Conservation (phyloP, 2,329 filamentous ascomycete genomes). For the Neospermospora avenae region DNA sequence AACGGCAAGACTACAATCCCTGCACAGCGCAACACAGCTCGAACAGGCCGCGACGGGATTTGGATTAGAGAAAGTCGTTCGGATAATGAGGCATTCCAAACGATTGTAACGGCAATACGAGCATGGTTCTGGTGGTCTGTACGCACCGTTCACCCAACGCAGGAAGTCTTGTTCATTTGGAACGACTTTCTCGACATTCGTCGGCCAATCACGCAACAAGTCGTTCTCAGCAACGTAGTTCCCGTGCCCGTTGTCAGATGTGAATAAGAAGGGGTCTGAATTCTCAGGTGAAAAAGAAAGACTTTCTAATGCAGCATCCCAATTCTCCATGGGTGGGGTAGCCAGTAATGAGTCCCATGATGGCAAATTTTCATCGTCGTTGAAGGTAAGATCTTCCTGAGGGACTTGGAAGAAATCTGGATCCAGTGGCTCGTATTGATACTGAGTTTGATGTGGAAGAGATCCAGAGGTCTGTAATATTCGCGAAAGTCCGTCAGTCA, state of each 20-base stretch:
- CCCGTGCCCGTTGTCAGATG: background rate
- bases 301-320: background rate
- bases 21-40: constrained; percentile 2
- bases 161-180: constrained; percentile 1
- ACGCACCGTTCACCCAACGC: constrained; percentile 2
- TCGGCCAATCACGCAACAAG: background rate
- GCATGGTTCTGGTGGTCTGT: background rate
- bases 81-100: constrained; percentile 5
- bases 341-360: background rate
- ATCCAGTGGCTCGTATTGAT: background rate
- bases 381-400: background rate
- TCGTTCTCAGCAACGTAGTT: constrained; percentile 1
- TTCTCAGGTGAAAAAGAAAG: background rate
- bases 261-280: background rate
- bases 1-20: constrained; percentile 1
- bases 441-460: background rate
- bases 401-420: background rate
- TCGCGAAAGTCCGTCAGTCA: background rate
- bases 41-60: constrained; percentile 3
- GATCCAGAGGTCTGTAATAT: background rate
- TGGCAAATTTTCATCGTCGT: background rate
- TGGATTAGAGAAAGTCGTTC: background rate
- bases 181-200: constrained; percentile 6
- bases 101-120: constrained; percentile 2
- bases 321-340: background rate